Base-by-base conservation (phyloP, 169 alveolate genomes). In the Plasmodium inui region DNA sequence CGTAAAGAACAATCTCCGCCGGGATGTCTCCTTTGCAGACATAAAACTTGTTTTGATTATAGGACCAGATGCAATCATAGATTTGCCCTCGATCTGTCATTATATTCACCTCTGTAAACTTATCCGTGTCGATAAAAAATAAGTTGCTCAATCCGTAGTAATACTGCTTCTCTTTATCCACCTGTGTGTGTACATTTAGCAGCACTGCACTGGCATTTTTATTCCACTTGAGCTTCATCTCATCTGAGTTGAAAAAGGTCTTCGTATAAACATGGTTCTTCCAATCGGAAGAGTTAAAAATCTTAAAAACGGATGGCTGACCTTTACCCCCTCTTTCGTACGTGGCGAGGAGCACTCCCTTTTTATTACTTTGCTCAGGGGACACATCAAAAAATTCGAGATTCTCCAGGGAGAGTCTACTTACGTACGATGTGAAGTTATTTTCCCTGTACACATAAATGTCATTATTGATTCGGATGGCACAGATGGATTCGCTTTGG, bases 21-120 rank as follows among this genome's bases (percentile, higher is more conserved):
- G 97, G 97, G 71, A 93, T 92, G 57, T 92, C 94, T 19, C 97
- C 98, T 83, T 96, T 96, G 55, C 95, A 89, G 22, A 96, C 92
- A 32, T 94, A 86, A 71, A 96, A 89, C n/a, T 95, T 97, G 61
- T 96, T 96, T 32, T 85, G 86, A 34, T 86, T 78, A 67, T 76
- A 50, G 19, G 97, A 96, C 97, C 97, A 96, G 32, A 96, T 95
- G 5, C 93, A 88, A 57, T 96, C 97, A 78, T 96, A 96, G 44
- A 95, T 96, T 44, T 93, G 88, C 6, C 97, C 97, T 50, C 79
- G 82, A 61, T 80, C 71, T 1, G 90, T 84, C 93, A 57, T 84
- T 26, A 82, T 39, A 34, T 89, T 92, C 22, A 83, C 89, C 34
- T 88, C 92, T 32, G 46, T 86, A 46, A 44, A 79, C 12, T 82